Percentiles rank a stretch among this genome's conserved stretches.
These are phyloP conservation scores for Pelargonium exstipulatum DNA, from an alignment of 441 rosid genomes.

Conservation along the genomic window DNA sequence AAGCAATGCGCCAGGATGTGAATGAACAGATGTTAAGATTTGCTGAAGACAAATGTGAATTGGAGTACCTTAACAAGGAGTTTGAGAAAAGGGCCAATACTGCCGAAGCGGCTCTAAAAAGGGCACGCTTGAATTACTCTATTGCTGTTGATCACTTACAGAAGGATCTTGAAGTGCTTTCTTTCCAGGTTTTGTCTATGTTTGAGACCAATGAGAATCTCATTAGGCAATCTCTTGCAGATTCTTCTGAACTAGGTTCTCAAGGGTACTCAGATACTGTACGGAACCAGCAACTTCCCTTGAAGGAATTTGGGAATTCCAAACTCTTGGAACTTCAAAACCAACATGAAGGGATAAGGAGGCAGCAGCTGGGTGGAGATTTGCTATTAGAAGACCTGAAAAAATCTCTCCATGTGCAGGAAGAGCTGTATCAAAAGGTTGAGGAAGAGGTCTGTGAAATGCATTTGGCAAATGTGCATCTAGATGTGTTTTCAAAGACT, in stretches of 20 bases:
- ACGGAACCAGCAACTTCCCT: conserved; percentile 33
- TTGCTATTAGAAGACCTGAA: conserved; percentile 64
- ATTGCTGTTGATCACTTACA: conserved; percentile 92
- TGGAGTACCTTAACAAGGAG: conserved; percentile 63
- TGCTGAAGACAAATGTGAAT: conserved; percentile 59
- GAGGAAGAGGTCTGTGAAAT: conserved; percentile 82
- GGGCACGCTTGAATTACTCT: conserved; percentile 94
- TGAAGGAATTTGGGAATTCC: conserved; percentile 33
- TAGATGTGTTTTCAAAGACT: conserved; percentile 76
- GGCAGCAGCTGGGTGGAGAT: conserved; percentile 62
- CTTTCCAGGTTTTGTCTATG: conserved; percentile 88
- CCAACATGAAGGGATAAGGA: conserved; percentile 40
- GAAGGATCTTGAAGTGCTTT: conserved; percentile 94
- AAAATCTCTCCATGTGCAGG: conserved; percentile 77
- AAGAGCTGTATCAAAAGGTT: conserved; percentile 69
- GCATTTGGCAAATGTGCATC: conserved; percentile 57
- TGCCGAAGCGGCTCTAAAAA: conserved; percentile 87
- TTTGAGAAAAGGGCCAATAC: conserved; percentile 69
- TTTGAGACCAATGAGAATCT: conserved; percentile 88
- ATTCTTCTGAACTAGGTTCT: conserved; percentile 43
- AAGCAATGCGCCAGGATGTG: conserved; percentile 57
- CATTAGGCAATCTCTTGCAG: conserved; percentile 72
- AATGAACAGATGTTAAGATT: conserved; percentile 56
- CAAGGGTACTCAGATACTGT: conserved; percentile 26
- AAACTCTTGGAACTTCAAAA: conserved; percentile 40